Evolutionary conservation across 2,329 filamentous ascomycete species (phyloP), one percentile per base, ranked within the genome.

Genomic region (Exophiala bonariae): DNA sequence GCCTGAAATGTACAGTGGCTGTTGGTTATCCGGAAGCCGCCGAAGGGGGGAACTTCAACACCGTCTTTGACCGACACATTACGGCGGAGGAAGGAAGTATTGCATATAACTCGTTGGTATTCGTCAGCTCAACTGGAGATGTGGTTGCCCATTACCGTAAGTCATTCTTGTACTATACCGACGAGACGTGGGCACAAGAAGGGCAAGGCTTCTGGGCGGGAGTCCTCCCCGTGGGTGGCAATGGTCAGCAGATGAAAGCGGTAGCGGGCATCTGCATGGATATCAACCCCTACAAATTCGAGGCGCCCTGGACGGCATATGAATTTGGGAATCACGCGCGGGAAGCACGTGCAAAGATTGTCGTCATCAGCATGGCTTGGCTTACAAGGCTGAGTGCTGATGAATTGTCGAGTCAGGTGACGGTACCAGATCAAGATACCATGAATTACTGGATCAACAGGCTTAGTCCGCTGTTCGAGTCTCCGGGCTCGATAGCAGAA

Each of bases 331-430:
- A 69, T 40, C 72, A 76, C 13, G 78, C 78, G 22, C 62, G 81
- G 4, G 61, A 69, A 32, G 66, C 69, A 1, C 60, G 69, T 10
- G 72, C 77, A 0, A 71, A 73, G 37, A 59, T 84, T 17, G 73
- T 84, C 3, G 73, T 83, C 41, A 58, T 85, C 13, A 76, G 71
- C n/a, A 84, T 83, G 78, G 82, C 82, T 1, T 85, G 81, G 81
- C 61, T 83, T 18, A 81, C 78, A 13, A 62, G 70, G 20, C 63
- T 80, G 18, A 63, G 67, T 19, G 67, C 71, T 2, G 69, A 74
- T 18, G 77, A 80, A 48, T 60, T 82, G 20, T 63, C 65, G 16
- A 55, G 63, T 6, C 64, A 76, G 14, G 65, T 69, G 1, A 60
- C 62, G 4, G 62, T 69, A 42, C 77, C 80, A 3, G 81, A 85